Evolutionary conservation across 192 early-diverging fungal species (phyloP).

Genomic region (Coemansia sp.): DNA sequence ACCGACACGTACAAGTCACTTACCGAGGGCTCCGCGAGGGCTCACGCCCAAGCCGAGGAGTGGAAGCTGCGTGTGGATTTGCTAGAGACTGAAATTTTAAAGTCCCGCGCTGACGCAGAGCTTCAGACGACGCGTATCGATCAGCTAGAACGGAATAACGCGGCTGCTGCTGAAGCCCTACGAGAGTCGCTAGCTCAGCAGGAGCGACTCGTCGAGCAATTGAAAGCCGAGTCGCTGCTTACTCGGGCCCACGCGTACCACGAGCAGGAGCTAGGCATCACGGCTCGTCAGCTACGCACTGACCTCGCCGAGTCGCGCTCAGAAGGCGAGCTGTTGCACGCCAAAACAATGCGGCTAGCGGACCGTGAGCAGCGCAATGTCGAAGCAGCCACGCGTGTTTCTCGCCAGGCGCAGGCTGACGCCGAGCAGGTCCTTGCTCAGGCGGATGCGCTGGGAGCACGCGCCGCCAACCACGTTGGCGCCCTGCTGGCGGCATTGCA

Average conservation of each 20-base stretch:
- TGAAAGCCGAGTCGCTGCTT: conserved; percentile 42
- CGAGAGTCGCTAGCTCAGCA: conserved; percentile 1
- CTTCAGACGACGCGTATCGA: neutral
- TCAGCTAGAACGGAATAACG: neutral
- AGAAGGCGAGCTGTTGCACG: conserved; percentile 18
- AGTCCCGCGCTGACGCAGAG: conserved; percentile 8
- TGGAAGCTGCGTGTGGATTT: conserved; percentile 44
- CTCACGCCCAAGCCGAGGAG: conserved; percentile 21
- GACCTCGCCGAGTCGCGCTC: conserved; percentile 4
- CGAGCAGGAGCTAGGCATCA: conserved; percentile 41
- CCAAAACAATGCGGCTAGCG: conserved; percentile 22
- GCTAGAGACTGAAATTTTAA: conserved; percentile 22
- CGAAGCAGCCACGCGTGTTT: conserved; percentile 3
- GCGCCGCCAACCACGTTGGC: conserved; percentile 6
- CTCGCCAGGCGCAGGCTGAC: conserved; percentile 6
- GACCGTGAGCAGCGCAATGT: conserved; percentile 31
- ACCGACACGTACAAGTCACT: conserved; percentile 63
- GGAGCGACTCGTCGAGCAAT: conserved; percentile 13
- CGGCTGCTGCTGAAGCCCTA: neutral
- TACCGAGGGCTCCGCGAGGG: conserved; percentile 6
- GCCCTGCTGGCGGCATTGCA: conserved; percentile 28
- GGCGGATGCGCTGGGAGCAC: neutral
- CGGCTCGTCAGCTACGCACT: conserved; percentile 35
- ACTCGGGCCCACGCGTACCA: conserved; percentile 57
- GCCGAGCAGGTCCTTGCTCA: neutral